Percentiles rank a stretch among this genome's conserved stretches.
These are phyloP conservation scores for Platanus orientalis DNA, from an alignment of 164 flowering plant genomes.

Conservation along the genomic window DNA sequence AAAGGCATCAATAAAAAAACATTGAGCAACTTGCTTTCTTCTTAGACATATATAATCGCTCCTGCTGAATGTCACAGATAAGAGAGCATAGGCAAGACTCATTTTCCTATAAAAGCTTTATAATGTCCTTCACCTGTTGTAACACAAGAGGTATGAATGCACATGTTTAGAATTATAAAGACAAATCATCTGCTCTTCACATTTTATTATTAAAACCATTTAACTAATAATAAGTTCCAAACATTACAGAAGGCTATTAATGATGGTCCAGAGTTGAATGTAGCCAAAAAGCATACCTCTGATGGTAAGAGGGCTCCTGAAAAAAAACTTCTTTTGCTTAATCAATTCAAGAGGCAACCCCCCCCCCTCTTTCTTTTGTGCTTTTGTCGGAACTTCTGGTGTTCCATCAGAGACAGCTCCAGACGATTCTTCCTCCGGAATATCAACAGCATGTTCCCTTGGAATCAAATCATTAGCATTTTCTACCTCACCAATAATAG, in stretches of 20 bases:
- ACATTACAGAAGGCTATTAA: background rate
- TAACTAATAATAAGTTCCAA: background rate
- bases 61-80: slow-evolving; percentile 56
- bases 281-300: slow-evolving; percentile 39
- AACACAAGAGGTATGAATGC: slow-evolving; percentile 2
- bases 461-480: slow-evolving; percentile 20
- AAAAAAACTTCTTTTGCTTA: slow-evolving; percentile 29
- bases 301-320: slow-evolving; percentile 60
- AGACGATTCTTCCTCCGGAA: slow-evolving; percentile 18
- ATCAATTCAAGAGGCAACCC: slow-evolving; percentile 21
- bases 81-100: slow-evolving; percentile 62
- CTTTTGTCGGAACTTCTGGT: slow-evolving; percentile 11
- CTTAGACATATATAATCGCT: slow-evolving; percentile 19
- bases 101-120: slow-evolving; percentile 68
- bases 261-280: background rate
- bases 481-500: slow-evolving; percentile 24
- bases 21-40: slow-evolving; percentile 41
- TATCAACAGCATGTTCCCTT: slow-evolving; percentile 15
- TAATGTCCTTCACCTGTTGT: slow-evolving; percentile 49
- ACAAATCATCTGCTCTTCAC: background rate
- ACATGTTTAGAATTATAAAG: background rate
- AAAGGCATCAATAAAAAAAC: slow-evolving; percentile 72
- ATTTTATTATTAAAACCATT: too few species aligned
- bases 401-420: slow-evolving; percentile 17
- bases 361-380: slow-evolving; percentile 2